These are phyloP conservation scores for Populus ilicifolia DNA, from an alignment of 345 rosid species.

Conservation along the genomic window DNA sequence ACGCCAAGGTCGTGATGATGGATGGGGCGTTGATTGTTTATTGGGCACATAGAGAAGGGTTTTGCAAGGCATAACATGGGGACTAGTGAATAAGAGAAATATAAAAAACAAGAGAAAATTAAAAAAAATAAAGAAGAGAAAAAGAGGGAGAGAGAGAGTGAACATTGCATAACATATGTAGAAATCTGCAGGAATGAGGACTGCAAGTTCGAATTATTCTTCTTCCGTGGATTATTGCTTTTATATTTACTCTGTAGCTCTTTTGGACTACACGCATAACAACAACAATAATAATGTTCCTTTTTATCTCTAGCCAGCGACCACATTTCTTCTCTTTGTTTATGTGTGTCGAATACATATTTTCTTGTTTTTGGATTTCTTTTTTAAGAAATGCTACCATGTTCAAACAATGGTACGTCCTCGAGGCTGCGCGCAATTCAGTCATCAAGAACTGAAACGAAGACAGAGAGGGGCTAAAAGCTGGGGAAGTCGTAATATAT, in stretches of 20 bases:
- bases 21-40: neutral
- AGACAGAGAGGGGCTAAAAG: neutral
- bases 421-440: slow-evolving; percentile 50
- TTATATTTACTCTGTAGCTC: slow-evolving; percentile 27
- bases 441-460: slow-evolving; percentile 24
- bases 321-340: neutral
- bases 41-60: slow-evolving; percentile 1
- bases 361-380: neutral
- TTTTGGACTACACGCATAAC: slow-evolving; percentile 21
- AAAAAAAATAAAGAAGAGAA: too few relatives aligned
- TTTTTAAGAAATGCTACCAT: slow-evolving; percentile 2
- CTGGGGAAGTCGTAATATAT: neutral
- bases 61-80: slow-evolving; percentile 15
- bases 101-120: neutral
- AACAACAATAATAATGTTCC: neutral
- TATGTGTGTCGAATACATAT: neutral
- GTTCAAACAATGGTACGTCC: slow-evolving; percentile 20
- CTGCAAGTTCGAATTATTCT: slow-evolving; percentile 81
- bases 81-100: slow-evolving; percentile 10
- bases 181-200: slow-evolving; percentile 45
- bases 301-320: neutral
- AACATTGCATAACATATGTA: slow-evolving; percentile 22
- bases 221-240: slow-evolving; percentile 60
- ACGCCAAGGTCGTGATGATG: neutral
- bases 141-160: slow-evolving; percentile 5